A percentile compares a stretch with the other conserved stretches of the same genome.
Conservation (phyloP, 257 asterid species). For the Solanum verrucosum region DNA sequence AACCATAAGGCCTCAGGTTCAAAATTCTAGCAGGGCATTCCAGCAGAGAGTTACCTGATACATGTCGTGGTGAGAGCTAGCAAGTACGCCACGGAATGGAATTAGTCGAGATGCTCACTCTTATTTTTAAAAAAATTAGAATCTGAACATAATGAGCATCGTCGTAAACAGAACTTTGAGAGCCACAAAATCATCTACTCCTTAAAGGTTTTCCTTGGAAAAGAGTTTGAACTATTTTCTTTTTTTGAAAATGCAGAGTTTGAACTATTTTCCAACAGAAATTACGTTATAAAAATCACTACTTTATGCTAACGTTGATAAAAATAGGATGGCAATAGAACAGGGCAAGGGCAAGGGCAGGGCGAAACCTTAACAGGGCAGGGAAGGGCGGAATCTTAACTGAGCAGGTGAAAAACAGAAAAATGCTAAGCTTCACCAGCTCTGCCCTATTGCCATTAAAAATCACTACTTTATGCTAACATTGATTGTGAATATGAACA, state of each 20-base stretch:
- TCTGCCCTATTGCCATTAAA: neutral
- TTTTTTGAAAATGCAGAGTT: neutral
- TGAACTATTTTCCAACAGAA: neutral
- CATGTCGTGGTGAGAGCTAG: neutral
- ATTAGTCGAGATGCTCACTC: neutral
- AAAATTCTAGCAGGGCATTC: neutral
- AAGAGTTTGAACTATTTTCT: neutral
- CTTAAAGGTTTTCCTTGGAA: neutral
- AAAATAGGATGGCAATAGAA: neutral
- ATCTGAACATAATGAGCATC: neutral
- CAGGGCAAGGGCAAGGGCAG: neutral
- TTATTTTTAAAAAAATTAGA: accelerated
- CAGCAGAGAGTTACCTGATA: neutral
- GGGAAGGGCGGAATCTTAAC: no score
- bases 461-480: neutral
- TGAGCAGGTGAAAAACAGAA: neutral
- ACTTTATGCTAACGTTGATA: neutral
- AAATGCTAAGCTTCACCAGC: neutral
- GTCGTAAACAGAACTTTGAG: neutral
- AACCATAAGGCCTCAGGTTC: neutral
- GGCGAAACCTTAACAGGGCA: neutral
- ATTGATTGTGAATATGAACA: neutral
- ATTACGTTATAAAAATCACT: neutral
- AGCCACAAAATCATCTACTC: neutral
- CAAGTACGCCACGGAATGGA: neutral